phyloP scores from a whole-genome alignment of 495 filamentous ascomycete genomes.

The Aspergillus carlsbadensis region DNA sequence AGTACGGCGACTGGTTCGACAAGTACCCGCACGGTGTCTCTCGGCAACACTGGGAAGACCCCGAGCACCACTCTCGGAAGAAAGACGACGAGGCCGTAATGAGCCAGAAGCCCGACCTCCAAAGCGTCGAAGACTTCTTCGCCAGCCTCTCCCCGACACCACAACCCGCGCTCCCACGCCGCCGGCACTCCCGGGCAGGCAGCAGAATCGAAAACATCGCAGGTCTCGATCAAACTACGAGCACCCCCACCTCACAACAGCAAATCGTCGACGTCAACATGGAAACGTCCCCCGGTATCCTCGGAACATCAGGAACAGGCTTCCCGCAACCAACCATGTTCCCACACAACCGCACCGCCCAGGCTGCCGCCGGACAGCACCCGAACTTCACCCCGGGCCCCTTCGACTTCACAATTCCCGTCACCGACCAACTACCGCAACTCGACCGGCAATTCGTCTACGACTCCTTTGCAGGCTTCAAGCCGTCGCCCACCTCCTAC shows the following conservation, averaged over 20 bases:
- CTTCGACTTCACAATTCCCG: slow-evolving; percentile 41
- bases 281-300: slow-evolving; percentile 34
- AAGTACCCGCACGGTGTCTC: slow-evolving; percentile 92
- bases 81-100: slow-evolving; percentile 77
- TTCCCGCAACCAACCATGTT: slow-evolving; percentile 42
- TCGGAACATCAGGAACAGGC: slow-evolving; percentile 40
- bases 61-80: slow-evolving; percentile 65
- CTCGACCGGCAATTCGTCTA: slow-evolving; percentile 79
- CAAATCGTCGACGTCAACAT: slow-evolving; percentile 32
- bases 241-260: slow-evolving; percentile 9
- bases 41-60: slow-evolving; percentile 77
- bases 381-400: slow-evolving; percentile 31
- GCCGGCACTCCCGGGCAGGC: slow-evolving; percentile 35
- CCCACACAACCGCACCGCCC: slow-evolving; percentile 24
- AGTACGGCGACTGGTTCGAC: slow-evolving; percentile 98
- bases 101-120: slow-evolving; percentile 81
- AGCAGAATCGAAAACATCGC: slow-evolving; percentile 32
- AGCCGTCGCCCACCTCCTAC: slow-evolving; percentile 40
- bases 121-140: slow-evolving; percentile 95
- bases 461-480: slow-evolving; percentile 68
- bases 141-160: slow-evolving; percentile 71
- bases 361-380: too few species aligned
- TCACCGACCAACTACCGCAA: slow-evolving; percentile 51
- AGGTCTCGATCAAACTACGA: slow-evolving; percentile 29
- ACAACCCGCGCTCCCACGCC: slow-evolving; percentile 45